Base-by-base conservation (phyloP, 1,139 yeast species). In the Dujonia santamariae region DNA sequence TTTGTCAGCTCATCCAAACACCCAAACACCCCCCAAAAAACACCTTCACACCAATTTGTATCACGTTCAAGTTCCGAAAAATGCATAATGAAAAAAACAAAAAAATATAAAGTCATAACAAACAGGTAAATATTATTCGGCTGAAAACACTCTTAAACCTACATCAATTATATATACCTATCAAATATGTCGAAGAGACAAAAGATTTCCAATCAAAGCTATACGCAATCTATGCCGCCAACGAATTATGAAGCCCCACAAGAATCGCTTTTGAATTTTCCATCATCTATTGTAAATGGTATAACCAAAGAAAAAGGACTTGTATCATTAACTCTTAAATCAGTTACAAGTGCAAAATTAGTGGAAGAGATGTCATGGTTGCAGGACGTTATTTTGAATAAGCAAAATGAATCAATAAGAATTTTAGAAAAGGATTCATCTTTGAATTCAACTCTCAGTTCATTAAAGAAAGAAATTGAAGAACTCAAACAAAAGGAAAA, bases 291-390 rank as follows among this genome's bases (percentile, higher is more conserved):
- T 1, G 53, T 66, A 30, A 65, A 64, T 37, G 75, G 75, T 2
- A 51, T 63, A n/a, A 66, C 74, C 0, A 54, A 53, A 12, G 71
- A 68, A 43, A 71, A 70, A 8, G 75, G 75, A n/a, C 52, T 69
- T 22, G 59, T 57, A 28, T 63, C 72, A 3, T 53, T 69, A 36
- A 67, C 75, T 1, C 67, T 64, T 46, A 69, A 69, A 42, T 62
- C 74, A 1, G 54, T 67, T 15, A 63, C 58, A 17, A 63, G 67
- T 37, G 63, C 63, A 15, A 53, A 56, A 34, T 58, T 59, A 26
- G 63, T 65, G 15, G 74, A 69, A 37, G 62, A 59, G 34, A 46
- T 55, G 31, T 69, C 65, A 35, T 49, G 61, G 47, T 55, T 67
- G 48, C 49, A 53, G 21, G 50, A 47, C 29, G 46, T 47, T 3